These are phyloP conservation scores for Priceomyces carsonii DNA, from an alignment of 805 yeast species.

Conservation along the genomic window DNA sequence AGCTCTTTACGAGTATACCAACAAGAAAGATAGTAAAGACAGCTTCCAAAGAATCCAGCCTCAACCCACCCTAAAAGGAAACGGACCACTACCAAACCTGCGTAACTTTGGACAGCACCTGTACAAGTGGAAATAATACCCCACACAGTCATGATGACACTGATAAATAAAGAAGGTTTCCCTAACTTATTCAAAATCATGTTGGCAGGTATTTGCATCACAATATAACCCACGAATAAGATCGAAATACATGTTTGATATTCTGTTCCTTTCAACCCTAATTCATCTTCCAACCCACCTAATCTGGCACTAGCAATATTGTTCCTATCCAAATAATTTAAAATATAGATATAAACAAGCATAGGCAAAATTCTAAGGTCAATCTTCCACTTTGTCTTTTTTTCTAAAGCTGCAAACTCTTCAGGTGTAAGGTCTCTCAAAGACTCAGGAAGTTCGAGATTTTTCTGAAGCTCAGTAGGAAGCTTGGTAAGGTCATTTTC, in stretches of 20 bases:
- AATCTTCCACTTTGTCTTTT: conserved; percentile 44
- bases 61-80: conserved; percentile 48
- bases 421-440: conserved; percentile 32
- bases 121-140: conserved; percentile 50
- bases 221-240: conserved; percentile 50
- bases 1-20: conserved; percentile 57
- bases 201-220: conserved; percentile 51
- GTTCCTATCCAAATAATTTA: conserved; percentile 53
- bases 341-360: conserved; percentile 50
- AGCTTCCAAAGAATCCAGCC: conserved; percentile 50
- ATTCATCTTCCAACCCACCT: conserved; percentile 49
- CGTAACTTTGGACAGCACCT: conserved; percentile 46
- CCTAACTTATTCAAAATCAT: conserved; percentile 48
- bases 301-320: conserved; percentile 56
- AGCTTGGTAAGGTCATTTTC: background rate
- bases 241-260: conserved; percentile 55
- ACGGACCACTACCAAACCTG: conserved; percentile 47
- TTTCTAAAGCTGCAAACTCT: conserved; percentile 46
- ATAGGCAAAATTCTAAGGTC: conserved; percentile 53
- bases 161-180: conserved; percentile 51
- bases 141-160: conserved; percentile 51
- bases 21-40: conserved; percentile 50
- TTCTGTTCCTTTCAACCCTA: conserved; percentile 41
- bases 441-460: conserved; percentile 28
- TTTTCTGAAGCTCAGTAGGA: conserved; percentile 7